These are phyloP conservation scores for Myxozyma neotropica DNA, from an alignment of 805 yeast genomes.

Conservation along the genomic window DNA sequence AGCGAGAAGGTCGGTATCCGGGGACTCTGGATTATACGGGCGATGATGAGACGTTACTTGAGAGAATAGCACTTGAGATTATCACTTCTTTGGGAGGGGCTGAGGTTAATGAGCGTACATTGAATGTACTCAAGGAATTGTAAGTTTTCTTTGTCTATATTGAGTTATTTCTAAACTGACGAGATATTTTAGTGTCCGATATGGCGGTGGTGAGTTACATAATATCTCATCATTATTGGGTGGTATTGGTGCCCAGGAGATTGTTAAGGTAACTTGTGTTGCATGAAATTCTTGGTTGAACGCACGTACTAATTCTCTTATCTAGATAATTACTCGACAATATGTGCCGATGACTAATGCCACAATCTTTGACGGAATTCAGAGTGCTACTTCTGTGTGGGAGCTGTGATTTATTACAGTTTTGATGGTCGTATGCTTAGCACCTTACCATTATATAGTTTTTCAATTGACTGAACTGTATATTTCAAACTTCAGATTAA, in stretches of 20 bases:
- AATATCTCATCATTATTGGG: conserved; percentile 73
- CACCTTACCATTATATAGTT: too few relatives aligned
- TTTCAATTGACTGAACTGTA: not conserved
- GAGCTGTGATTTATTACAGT: not conserved
- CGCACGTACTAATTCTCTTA: not conserved
- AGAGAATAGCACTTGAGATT: conserved; percentile 18
- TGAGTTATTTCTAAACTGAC: too few relatives aligned
- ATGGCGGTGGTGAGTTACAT: conserved; percentile 52
- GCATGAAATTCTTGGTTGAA: not conserved
- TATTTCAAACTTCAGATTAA: not conserved
- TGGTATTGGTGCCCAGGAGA: conserved; percentile 85
- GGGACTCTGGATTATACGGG: conserved; percentile 16
- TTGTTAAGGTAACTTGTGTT: conserved; percentile 55
- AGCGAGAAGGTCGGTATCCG: conserved; percentile 23
- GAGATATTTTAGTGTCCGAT: conserved; percentile 32
- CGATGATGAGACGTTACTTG: conserved; percentile 19
- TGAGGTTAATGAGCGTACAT: conserved; percentile 14
- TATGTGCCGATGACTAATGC: conserved; percentile 76
- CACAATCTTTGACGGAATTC: conserved; percentile 71
- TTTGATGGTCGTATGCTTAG: not conserved
- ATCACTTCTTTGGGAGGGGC: conserved; percentile 19
- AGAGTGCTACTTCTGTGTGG: conserved; percentile 41
- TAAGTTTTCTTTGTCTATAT: conserved; percentile 34
- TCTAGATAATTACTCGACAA: conserved; percentile 63
- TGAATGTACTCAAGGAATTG: conserved; percentile 51